A percentile compares a stretch with the other conserved stretches of the same genome.
Evolutionary conservation across 75 land plant species (phyloP).

Genomic region (Isoetes taiwanensis): DNA sequence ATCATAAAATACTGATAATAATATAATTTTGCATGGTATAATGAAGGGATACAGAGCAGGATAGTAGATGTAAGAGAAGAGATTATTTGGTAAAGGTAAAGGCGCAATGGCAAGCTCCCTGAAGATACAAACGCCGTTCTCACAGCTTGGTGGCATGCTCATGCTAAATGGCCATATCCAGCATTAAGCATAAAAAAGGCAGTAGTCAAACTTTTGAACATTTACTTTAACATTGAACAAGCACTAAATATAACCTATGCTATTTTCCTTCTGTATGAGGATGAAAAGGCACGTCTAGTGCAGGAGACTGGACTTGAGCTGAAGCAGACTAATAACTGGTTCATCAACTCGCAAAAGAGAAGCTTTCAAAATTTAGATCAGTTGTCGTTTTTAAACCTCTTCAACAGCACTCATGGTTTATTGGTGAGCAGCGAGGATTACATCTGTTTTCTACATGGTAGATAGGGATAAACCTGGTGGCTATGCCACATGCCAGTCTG

Average conservation of each 20-base stretch:
- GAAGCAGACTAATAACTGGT: slow-evolving; percentile 4
- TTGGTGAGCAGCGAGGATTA: too few species aligned
- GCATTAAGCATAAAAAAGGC: not conserved
- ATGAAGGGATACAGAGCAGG: slow-evolving; percentile 7
- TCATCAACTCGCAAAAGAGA: not conserved
- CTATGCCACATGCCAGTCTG: too few species aligned
- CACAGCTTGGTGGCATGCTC: slow-evolving; percentile 5
- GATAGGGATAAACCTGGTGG: too few species aligned
- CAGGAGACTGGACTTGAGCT: slow-evolving; percentile 4
- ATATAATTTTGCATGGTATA: too few species aligned
- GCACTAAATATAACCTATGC: too few species aligned
- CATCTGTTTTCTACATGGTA: too few species aligned
- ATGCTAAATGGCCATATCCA: slow-evolving; percentile 4
- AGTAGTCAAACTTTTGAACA: not conserved
- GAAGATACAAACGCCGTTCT: not conserved
- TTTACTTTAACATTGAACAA: not conserved
- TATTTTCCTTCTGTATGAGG: not conserved
- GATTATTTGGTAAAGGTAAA: not conserved
- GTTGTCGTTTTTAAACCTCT: too few species aligned
- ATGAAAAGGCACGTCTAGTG: slow-evolving; percentile 6
- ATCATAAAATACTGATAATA: too few species aligned
- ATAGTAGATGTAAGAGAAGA: slow-evolving; percentile 3
- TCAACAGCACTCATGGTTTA: slow-evolving; percentile 1
- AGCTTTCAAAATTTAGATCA: too few species aligned
- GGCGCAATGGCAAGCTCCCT: not conserved